Evolutionary conservation across 2,329 filamentous ascomycete genomes (phyloP), one percentile per base, ranked within the genome.

Genomic region (Biscogniauxia marginata): DNA sequence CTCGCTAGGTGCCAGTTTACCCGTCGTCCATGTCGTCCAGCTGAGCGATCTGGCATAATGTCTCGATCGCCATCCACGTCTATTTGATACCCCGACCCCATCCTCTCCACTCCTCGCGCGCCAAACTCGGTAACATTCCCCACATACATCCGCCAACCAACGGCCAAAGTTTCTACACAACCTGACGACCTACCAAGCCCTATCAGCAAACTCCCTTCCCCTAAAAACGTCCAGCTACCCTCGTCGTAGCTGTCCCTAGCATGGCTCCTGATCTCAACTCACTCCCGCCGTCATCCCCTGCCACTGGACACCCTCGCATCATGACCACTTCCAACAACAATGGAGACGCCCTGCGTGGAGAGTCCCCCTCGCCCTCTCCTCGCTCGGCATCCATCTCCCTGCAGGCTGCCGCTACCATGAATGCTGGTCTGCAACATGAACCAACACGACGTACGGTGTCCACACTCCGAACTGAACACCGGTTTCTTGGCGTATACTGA

Each of bases 361-460:
- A 82, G 57, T 84, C 83, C 21, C 81, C 84, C 22, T 83, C 84
- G 25, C 79, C 83, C 49, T 85, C 86, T 46, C 83, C 85, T 39
- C 80, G 87, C 63, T 85, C 84, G 50, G 83, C 87, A 30, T 85
- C 88, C 44, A 81, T 84, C 59, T 91, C 89, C 13, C 80, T 95
- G 8, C 89, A 89, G 69, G 89, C 89, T 51, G 85, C 90, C 11
- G 89, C 89, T 7, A 86, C 88, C 46, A 83, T 93, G 73, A 93
- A 93, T 70, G 88, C 89, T 23, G 85, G 90, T 51, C 83, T 91
- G 23, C 85, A 89, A 63, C 84, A 83, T 61, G 84, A 89, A 67
- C 78, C 83, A 43, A 82, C 83, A 11, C 74, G 80, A 70, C 77
- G 84, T 86, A 77, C 48, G 78, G 25, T 30, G 25, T 4, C 25